Evolutionary conservation across 176 grass and related monocot species (phyloP).

Genomic region (Oryza australiensis): DNA sequence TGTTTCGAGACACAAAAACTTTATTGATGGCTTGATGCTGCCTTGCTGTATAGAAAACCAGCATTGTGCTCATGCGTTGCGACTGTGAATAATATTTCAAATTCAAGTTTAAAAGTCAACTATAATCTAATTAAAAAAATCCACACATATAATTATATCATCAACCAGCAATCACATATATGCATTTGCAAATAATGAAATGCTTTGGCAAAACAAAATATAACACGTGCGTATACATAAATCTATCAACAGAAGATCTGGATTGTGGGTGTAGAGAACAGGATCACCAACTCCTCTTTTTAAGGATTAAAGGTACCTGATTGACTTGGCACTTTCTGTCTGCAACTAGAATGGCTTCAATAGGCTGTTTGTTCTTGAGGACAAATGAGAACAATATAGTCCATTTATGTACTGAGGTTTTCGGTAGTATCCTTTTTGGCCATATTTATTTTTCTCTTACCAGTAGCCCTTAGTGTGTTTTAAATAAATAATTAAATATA

Average conservation of each 20-base stretch:
- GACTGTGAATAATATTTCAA: background rate
- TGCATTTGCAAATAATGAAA: background rate
- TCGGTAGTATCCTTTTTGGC: background rate
- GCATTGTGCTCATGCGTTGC: background rate
- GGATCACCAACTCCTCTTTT: too few relatives aligned
- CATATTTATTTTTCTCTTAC: too few relatives aligned
- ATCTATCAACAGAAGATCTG: background rate
- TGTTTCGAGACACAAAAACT: background rate
- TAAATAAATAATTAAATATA: too few relatives aligned
- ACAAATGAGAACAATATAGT: background rate
- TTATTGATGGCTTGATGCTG: background rate
- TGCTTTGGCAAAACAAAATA: background rate
- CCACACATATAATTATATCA: background rate
- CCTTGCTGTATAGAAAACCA: background rate
- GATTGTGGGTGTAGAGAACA: background rate
- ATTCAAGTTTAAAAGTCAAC: background rate
- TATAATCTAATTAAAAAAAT: background rate
- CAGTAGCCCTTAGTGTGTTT: too few relatives aligned
- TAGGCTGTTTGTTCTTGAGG: background rate
- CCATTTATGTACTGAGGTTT: background rate
- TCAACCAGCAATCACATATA: background rate
- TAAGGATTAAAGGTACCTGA: too few relatives aligned
- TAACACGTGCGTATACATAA: background rate
- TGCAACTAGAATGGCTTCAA: background rate
- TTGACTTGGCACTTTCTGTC: background rate